Evolutionary conservation across 2,329 filamentous ascomycete genomes (phyloP), one percentile per base, ranked within the genome.

Genomic region (Lasiodiplodia sp.): DNA sequence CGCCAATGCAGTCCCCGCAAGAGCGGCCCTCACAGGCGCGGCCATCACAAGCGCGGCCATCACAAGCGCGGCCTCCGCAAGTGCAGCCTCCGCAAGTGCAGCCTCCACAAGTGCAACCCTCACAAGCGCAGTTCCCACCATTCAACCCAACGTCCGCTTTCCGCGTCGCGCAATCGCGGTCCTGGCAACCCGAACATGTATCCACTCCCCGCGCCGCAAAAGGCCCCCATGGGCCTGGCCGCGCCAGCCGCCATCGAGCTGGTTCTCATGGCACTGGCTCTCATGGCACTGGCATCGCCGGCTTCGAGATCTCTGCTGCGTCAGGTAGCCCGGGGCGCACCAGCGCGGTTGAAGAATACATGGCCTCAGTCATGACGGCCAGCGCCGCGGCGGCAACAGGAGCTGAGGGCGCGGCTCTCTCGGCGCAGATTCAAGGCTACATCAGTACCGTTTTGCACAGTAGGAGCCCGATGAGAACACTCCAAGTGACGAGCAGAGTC

Each of bases 271-370:
- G 55, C 10, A 66, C 25, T 25, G 51, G 37, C 21, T 6, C 60
- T 31, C 60, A 64, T 38, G 60, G 55, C 10, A 66, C 25, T 25
- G 51, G 37, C 21, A 49, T 68, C 18, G 66, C 66, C n/a, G 31
- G 38, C 56, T 49, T 28, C n/a, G 66, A 62, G 56, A 44, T 49
- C 10, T 47, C 66, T 11, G 31, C 16, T 34, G 6, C 28, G 21
- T 40, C 25, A 2, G n/a, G 16, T 2, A 51, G 28, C 47, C 60
- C 60, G 18, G 47, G 23, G 10, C 38, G 52, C n/a, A 23, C 60
- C 25, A 64, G 60, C 21, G 25, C 21, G 6, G 44, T 64, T 3
- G 47, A 64, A 3, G 60, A 28, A 3, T 64, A 64, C 47, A 64
- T 64, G n/a, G 44, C 60, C 5, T 64, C 60, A n/a, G 28, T 40